phyloP scores from a whole-genome alignment of 176 grass and related monocot species.

The Oryza longistaminata region DNA sequence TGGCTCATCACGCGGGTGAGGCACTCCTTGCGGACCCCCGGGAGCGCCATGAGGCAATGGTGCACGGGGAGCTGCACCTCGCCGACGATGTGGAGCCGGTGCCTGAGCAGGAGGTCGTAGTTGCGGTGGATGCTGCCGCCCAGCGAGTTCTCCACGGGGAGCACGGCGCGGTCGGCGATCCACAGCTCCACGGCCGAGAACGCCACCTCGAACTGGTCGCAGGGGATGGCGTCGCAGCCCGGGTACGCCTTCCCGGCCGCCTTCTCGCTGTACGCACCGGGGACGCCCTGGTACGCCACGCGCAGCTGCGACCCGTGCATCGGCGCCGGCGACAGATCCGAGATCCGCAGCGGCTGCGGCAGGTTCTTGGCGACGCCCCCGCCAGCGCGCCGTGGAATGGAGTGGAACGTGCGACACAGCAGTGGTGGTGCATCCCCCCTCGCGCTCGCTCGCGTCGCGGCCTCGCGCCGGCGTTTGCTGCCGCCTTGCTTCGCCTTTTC shows the following conservation, averaged over 20 bases:
- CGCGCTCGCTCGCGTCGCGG: not conserved
- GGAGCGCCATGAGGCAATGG: conserved; percentile 91
- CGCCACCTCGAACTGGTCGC: conserved; percentile 98
- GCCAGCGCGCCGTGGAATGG: not conserved
- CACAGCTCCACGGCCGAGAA: conserved; percentile 93
- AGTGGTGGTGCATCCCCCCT: not conserved
- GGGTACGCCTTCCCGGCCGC: conserved; percentile 90
- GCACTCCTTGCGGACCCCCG: conserved; percentile 79
- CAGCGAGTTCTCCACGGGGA: conserved; percentile 91
- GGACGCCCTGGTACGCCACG: conserved; percentile 92
- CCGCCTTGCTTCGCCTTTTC: conserved; percentile 20
- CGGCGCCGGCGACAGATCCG: conserved; percentile 79
- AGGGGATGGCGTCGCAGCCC: conserved; percentile 79
- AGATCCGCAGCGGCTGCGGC: conserved; percentile 59
- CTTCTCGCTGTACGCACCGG: conserved; percentile 92
- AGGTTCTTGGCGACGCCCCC: conserved; percentile 37
- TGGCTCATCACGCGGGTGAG: conserved; percentile 91
- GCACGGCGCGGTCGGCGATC: conserved; percentile 91
- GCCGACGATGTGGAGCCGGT: conserved; percentile 94
- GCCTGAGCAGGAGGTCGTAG: conserved; percentile 93
- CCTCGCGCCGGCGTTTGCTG: not conserved
- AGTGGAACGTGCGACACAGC: not conserved
- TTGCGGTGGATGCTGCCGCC: conserved; percentile 98
- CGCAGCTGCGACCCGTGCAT: conserved; percentile 87
- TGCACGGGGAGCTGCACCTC: conserved; percentile 96